Base-by-base conservation (phyloP, 345 rosid genomes). In the Eucalyptus polybractea region DNA sequence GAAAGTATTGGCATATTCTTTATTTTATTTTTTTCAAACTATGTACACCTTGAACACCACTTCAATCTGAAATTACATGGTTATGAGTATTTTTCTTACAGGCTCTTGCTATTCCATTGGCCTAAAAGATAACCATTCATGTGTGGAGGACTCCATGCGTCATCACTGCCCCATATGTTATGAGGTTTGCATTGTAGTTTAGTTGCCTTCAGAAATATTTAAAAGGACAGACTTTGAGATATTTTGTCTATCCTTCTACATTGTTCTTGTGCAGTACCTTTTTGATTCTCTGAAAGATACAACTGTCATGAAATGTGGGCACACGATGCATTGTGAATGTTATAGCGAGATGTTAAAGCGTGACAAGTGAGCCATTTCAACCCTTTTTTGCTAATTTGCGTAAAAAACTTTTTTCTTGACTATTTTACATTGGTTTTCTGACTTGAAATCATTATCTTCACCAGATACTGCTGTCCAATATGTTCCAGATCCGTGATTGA, bases 151-250 rank as follows among this genome's bases (percentile, higher is more conserved):
- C 93, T 98, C 99, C 40, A 98, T 98, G 99, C 95, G 92, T 81
- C 99, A 98, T 90, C 99, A 98, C 91, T 98, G 99, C 92, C 97
- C 99, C 87, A 98, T 98, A 81, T 98, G 99, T 89, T 98, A 92
- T 37, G 99, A 98, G 99, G 99, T 98, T 83, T 40, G 92, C 80
- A 17, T 89, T 81, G 58, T 87, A 67, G 87, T 88, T 80, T 58
- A 13, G 40, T 89, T 44, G 5, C 37, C n/a, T 51, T 37, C 62
- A 85, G 87, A 54, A 31, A 72, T 72, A 72, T 37, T 72, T 72
- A 10, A 19, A 69, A 19, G 81, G 81, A 72, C 13, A 7, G 19
- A 49, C 24, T 76, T 88, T 88, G 85, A 45, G n/a, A 53, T 53
- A 40, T 14, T 50, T 19, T 21, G 49, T 90, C 89, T 60, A 91